Evolutionary conservation across 2,329 filamentous ascomycete species (phyloP), one percentile per base, ranked within the genome.

Genomic region (Alternaria arborescens): DNA sequence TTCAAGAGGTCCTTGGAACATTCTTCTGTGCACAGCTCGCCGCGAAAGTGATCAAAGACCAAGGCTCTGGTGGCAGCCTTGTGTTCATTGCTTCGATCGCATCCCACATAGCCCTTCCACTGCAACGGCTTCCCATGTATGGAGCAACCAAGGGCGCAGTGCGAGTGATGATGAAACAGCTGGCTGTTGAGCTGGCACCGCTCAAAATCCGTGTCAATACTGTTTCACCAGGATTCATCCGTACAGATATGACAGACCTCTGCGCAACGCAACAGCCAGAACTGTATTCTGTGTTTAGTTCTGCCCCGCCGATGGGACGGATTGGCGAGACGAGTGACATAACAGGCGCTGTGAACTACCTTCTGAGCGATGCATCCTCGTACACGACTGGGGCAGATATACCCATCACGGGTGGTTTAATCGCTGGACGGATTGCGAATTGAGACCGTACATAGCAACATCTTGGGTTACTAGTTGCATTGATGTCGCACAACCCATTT

Each of bases 231-330:
- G 77, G 78, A 1, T 63, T 76, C 1, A 71, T 80, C 36, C 77
- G 78, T 43, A 79, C 77, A 1, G 74, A 76, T 0, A 79, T 80
- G 78, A 79, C 77, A 14, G 78, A 79, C 64, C 79, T 82, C 66
- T 26, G 24, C 24, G 83, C 87, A 5, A 79, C 82, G 58, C 80
- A 80, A n/a, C 77, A 80, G 16, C 82, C 83, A 0, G 85, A 87
- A 68, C 87, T 84, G 85, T 82, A 84, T 58, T 76, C 80, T 62
- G 84, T 87, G 76, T 81, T 87, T 77, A 82, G 85, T 73, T 86
- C 87, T 68, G 87, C 87, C 66, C 84, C 85, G 3, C 85, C 85
- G 3, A 86, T 87, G 79, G 84, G 84, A 11, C 76, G 85, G 28
- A 65, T 87, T 38, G 85, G 85, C 0, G 79, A 84, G 48, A 82